These are phyloP conservation scores for Carallia pectinifolia DNA, from an alignment of 345 rosid genomes.

Conservation along the genomic window DNA sequence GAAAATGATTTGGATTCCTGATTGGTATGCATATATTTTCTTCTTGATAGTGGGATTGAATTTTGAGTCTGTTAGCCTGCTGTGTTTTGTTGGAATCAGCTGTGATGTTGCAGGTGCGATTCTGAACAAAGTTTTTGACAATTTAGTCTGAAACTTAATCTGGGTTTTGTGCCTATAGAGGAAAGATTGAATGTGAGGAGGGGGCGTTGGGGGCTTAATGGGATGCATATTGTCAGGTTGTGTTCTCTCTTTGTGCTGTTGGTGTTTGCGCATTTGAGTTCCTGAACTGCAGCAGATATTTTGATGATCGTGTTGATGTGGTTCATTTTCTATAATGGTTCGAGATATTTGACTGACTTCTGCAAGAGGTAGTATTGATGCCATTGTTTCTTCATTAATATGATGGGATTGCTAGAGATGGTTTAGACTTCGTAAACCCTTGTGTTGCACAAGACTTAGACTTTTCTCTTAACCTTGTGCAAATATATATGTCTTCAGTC, in stretches of 20 bases:
- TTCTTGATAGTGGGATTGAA: not conserved
- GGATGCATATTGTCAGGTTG: not conserved
- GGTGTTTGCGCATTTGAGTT: slow-evolving; percentile 13
- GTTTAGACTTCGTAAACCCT: not conserved
- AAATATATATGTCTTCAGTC: too few relatives aligned
- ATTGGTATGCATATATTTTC: too few relatives aligned
- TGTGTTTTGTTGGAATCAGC: too few relatives aligned
- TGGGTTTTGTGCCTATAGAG: too few relatives aligned
- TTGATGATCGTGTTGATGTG: slow-evolving; percentile 86
- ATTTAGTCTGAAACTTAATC: too few relatives aligned
- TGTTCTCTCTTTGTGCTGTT: not conserved
- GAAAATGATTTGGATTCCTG: not conserved
- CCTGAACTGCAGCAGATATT: slow-evolving; percentile 61
- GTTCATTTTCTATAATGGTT: slow-evolving; percentile 74
- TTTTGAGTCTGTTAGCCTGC: not conserved
- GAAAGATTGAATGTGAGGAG: too few relatives aligned
- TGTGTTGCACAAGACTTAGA: too few relatives aligned
- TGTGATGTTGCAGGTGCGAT: too few relatives aligned
- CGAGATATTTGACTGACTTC: slow-evolving; percentile 55
- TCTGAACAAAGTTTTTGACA: too few relatives aligned
- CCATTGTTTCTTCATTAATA: not conserved
- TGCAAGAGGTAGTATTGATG: slow-evolving; percentile 51
- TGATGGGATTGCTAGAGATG: not conserved
- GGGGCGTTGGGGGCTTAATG: not conserved
- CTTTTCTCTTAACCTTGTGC: too few relatives aligned